Conservation (phyloP, 345 rosid species). For the Camelina laxa region DNA sequence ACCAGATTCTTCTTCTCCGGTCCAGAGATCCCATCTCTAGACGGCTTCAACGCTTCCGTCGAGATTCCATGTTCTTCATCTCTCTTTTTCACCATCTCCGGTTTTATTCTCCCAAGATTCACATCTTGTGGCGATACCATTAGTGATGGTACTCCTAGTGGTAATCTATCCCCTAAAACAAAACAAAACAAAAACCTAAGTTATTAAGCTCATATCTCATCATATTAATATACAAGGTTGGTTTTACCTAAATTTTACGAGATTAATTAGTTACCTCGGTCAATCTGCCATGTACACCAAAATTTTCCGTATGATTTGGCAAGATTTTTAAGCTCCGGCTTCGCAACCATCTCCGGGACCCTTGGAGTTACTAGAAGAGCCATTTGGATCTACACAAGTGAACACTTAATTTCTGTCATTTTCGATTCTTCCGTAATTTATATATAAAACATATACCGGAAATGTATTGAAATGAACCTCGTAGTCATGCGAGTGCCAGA, state of each 20-base stretch:
- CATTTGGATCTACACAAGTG: slow-evolving; percentile 59
- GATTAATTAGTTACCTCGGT: slow-evolving; percentile 53
- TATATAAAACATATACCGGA: background rate
- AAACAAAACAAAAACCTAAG: background rate
- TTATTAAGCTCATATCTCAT: background rate
- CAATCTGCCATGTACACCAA: slow-evolving; percentile 93
- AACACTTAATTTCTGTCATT: background rate
- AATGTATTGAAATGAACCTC: slow-evolving; percentile 51
- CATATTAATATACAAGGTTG: background rate
- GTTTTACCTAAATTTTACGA: background rate
- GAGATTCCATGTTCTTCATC: slow-evolving; percentile 59
- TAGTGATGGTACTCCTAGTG: slow-evolving; percentile 64
- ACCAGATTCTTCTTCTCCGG: slow-evolving; percentile 65
- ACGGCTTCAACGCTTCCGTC: slow-evolving; percentile 43
- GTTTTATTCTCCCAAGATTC: slow-evolving; percentile 57
- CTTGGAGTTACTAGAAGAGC: slow-evolving; percentile 73
- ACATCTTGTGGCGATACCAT: slow-evolving; percentile 81
- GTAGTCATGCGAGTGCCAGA: slow-evolving; percentile 91
- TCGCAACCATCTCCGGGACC: slow-evolving; percentile 64
- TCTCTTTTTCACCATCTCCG: slow-evolving; percentile 53
- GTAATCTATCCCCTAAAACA: slow-evolving; percentile 66
- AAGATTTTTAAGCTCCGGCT: slow-evolving; percentile 66
- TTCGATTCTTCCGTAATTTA: background rate
- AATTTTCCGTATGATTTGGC: slow-evolving; percentile 81
- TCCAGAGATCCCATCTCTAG: slow-evolving; percentile 60